Conservation (phyloP, 2,329 filamentous ascomycete species). For the Aureobasidium melanogenum region DNA sequence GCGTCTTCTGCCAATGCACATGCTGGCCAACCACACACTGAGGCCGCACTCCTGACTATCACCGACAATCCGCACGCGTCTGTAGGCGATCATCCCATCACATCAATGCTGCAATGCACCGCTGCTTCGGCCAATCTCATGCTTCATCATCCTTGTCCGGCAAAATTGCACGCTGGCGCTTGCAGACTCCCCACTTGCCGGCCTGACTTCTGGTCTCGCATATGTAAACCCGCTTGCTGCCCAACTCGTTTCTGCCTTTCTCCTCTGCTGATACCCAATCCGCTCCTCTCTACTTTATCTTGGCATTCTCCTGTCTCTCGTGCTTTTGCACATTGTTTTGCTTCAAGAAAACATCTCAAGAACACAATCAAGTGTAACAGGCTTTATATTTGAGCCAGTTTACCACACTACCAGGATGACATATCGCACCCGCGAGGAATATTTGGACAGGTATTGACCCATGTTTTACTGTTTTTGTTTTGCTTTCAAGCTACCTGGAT, state of each 20-base stretch:
- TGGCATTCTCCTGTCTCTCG: constrained; percentile 2
- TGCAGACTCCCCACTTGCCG: constrained; percentile 6
- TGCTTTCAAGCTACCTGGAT: constrained; percentile 13
- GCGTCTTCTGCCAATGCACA: constrained; percentile 5
- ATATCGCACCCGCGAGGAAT: constrained; percentile 28
- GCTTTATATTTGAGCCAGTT: constrained; percentile 13
- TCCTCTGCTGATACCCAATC: constrained; percentile 2
- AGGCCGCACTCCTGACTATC: constrained; percentile 7
- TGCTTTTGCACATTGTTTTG: constrained; percentile 10
- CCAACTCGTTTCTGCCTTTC: constrained; percentile 6
- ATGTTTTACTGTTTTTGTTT: constrained; percentile 15
- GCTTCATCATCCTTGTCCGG: constrained; percentile 5
- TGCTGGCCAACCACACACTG: constrained; percentile 12
- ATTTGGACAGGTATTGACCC: constrained; percentile 29
- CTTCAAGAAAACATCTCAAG: background rate
- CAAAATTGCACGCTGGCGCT: constrained; percentile 9
- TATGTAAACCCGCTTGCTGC: constrained; percentile 13
- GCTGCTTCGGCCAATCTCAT: constrained; percentile 2
- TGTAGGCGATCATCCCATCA: constrained; percentile 4
- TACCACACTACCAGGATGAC: constrained; percentile 26
- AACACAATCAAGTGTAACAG: constrained; percentile 8
- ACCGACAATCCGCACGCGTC: constrained; percentile 9
- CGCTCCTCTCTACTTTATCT: constrained; percentile 2
- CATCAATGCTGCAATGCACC: constrained; percentile 2
- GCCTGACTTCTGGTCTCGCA: constrained; percentile 6